Evolutionary conservation across 106 monocot genomes (phyloP), one percentile per base, ranked within the genome.

Genomic region (Dioscorea alata): DNA sequence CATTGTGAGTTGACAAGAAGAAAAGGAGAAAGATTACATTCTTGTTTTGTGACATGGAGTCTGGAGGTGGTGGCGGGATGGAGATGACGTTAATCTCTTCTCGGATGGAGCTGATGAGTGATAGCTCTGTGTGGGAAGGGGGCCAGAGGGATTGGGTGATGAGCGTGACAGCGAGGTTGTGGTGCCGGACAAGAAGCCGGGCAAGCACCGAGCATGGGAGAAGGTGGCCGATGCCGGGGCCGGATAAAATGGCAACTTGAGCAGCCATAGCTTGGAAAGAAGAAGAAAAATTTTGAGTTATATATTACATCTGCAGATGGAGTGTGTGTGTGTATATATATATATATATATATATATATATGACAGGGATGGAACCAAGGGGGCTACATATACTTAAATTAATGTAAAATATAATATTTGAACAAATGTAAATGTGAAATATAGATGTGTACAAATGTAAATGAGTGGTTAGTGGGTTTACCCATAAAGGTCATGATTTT

Each of bases 161-260:
- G 63, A 63, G 16, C 1, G 75, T 75, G 60, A 75, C 69, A 15
- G 15, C 14, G 62, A 75, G 50, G 19, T 33, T 33, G 51, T 75
- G 60, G 52, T 59, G 61, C 12, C 9, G 20, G 33, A 53, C 68
- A 22, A 78, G 71, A 35, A 54, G 57, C 31, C 33, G 35, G 25
- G 71, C 71, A 50, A 78, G 22, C 71, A 65, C 65, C 20, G 22
- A 10, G 49, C 66, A 16, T 0, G 77, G 77, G 65, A 71, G 65
- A 13, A 78, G 32, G 56, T 78, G 77, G 9, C 77, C 77, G 48
- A 78, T 71, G 48, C 71, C 71, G 12, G 77, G 77, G 25, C 49
- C 65, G 4, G 77, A 31, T 15, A 78, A 9, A 33, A 78, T 65
- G 31, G 65, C 77, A 20, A 78, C 61, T 13, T 76, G 76, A 10